Evolutionary conservation across 305 asterid species (phyloP), one percentile per base, ranked within the genome.

Genomic region (Withania somnifera): DNA sequence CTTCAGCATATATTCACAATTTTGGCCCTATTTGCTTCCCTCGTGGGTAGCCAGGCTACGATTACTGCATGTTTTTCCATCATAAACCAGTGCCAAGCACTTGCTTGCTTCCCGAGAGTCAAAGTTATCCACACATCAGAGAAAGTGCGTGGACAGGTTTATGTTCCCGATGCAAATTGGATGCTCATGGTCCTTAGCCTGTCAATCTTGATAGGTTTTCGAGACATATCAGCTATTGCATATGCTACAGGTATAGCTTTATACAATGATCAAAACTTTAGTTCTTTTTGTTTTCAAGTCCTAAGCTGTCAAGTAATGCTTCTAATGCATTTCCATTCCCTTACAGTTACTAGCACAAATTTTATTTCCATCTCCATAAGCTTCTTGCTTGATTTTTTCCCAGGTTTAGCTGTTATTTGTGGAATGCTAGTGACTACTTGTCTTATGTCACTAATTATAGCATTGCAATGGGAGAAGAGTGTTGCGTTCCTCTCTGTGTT

Each of bases 1-100:
- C 91, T 89, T 87, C 94, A 91, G 87, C 98, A 92, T 63, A 86
- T 87, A 52, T 93, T 95, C 82, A 92, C 97, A 5, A 91, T 91
- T 80, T 63, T 95, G 85, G 91, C 99, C 4, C 82, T 94, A 83
- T 88, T 95, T 84, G 98, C 99, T 82, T 91, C 99, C 6, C 97
- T 95, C 0, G 96, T 95, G n/a, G 99, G 98, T 82, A 96, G 99
- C 86, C 99, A 96, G 86, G 99, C 97, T 45, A 94, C 98, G 32
- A 94, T 96, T 19, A 92, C 98, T 8, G 99, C 97, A 2, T 92
- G 97, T 6, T 96, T 94, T 88, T 96, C 99, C 85, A 93, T 94
- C 87, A 91, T 93, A 88, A 92, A 96, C 84, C 99, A 95, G 86
- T 91, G 97, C 79, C 98, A 90, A 77, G 94, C 98, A 34, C 95